Evolutionary conservation across 192 early-diverging fungal species (phyloP).

Genomic region (Coemansia sp.): DNA sequence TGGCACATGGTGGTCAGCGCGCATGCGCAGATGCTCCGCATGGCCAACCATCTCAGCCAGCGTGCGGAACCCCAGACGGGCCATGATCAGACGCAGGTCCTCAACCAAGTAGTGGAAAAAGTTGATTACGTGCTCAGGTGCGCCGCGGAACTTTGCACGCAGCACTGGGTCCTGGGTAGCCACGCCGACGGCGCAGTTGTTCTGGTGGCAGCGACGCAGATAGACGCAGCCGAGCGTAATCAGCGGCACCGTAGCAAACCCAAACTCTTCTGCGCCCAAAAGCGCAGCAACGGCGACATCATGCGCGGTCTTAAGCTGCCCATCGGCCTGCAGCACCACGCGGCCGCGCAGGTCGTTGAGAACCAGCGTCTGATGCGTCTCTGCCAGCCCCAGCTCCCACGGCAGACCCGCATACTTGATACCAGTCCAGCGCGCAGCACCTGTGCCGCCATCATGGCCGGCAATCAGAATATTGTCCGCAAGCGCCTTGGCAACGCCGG

Average conservation of each 20-base stretch:
- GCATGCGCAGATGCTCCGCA: constrained; percentile 79
- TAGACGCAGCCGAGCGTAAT: constrained; percentile 96
- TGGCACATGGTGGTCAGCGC: constrained; percentile 58
- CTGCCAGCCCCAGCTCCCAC: constrained; percentile 98
- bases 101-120: constrained; percentile 98
- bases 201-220: constrained; percentile 88
- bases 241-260: constrained; percentile 97
- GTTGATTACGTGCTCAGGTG: constrained; percentile 96
- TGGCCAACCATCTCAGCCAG: constrained; percentile 97
- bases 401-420: constrained; percentile 98
- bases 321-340: constrained; percentile 96
- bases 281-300: constrained; percentile 97
- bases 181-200: constrained; percentile 97
- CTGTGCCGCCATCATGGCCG: constrained; percentile 98
- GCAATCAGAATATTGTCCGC: constrained; percentile 93
- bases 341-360: constrained; percentile 95
- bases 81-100: constrained; percentile 91
- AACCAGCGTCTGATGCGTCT: constrained; percentile 98
- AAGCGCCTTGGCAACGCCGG: constrained; percentile 95
- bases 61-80: constrained; percentile 85
- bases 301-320: constrained; percentile 95
- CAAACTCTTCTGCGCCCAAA: constrained; percentile 98
- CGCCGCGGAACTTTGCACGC: constrained; percentile 90
- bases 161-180: constrained; percentile 95
- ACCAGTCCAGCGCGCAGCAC: constrained; percentile 95